phyloP scores from a whole-genome alignment of 176 grass and related monocot species.

The Rhynchospora tenuis region DNA sequence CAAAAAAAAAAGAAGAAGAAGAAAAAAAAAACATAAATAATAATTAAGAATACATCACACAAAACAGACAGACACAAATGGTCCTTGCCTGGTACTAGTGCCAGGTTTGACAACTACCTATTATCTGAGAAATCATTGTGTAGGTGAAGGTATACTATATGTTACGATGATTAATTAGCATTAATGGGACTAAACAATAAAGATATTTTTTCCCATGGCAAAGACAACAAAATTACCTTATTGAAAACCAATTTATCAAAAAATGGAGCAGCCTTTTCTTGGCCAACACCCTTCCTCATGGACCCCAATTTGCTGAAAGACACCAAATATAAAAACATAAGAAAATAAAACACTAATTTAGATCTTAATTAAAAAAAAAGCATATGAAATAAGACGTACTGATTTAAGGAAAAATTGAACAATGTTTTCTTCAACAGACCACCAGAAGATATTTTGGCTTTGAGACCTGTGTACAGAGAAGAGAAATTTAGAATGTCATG shows the following conservation, averaged over 20 bases:
- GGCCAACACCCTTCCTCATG: slow-evolving; percentile 69
- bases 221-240: slow-evolving; percentile 42
- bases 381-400: slow-evolving; percentile 48
- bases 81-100: neutral
- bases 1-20: neutral
- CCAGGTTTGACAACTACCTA: neutral
- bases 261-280: slow-evolving; percentile 71
- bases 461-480: slow-evolving; percentile 52
- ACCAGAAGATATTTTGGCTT: slow-evolving; percentile 56
- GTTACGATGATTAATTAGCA: neutral
- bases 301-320: slow-evolving; percentile 58
- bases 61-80: neutral
- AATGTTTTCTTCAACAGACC: slow-evolving; percentile 68
- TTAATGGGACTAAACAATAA: neutral
- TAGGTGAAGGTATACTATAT: neutral
- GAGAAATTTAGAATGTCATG: slow-evolving; percentile 1
- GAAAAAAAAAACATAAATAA: neutral
- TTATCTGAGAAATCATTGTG: neutral
- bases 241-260: slow-evolving; percentile 91
- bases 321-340: neutral
- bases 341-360: neutral
- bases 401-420: slow-evolving; percentile 75
- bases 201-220: neutral
- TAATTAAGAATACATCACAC: neutral
- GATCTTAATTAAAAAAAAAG: slow-evolving; percentile 19